Evolutionary conservation across 371 early-diverging fungal species (phyloP), one percentile per base, ranked within the genome.

Genomic region (Mucor saturninus): DNA sequence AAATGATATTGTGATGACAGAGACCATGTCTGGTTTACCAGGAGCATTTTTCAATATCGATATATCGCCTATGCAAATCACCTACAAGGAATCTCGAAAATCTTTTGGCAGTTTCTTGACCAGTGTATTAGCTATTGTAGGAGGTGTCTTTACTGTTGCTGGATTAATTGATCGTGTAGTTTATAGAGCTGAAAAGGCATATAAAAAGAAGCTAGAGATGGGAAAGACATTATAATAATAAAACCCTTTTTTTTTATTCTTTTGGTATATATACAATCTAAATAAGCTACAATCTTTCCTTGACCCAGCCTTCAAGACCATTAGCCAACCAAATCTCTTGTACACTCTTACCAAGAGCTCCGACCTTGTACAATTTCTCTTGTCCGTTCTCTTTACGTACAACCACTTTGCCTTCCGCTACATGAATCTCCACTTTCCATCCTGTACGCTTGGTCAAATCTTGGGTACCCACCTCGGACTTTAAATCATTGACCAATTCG

Each of bases 11-110:
- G 3, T 13, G 3, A 13, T 50, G 26, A 67, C 54, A 13, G 74
- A 74, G n/a, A 57, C 72, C 2, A 31, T 61, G 8, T 37, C 46
- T 13, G 70, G 70, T 8, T 31, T 68, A n/a, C 70, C 70, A n/a
- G 96, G 98, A 31, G 88, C 98, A 26, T 96, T 95, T 69, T 94
- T 98, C 75, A 89, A 93, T 71, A 92, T 89, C 80, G 98, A 98
- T 37, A 98, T 98, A 54, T 97, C 98, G 11, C 98, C 98, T 0
- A 96, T 98, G 96, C 78, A 91, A 38, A 93, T 98, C 55, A 90
- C 88, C 38, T 94, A 95, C 68, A 84, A 80, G 5, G 94, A 98
- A 77, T 83, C 86, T 54, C 84, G 86, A 54, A 86, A 90, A 62
- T 93, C 97, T 14, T 90, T 97, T 55, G 73, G 89, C 10, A 90